Evolutionary conservation across 2,329 filamentous ascomycete genomes (phyloP), one percentile per base, ranked within the genome.

Genomic region (Scedosporium boydii): DNA sequence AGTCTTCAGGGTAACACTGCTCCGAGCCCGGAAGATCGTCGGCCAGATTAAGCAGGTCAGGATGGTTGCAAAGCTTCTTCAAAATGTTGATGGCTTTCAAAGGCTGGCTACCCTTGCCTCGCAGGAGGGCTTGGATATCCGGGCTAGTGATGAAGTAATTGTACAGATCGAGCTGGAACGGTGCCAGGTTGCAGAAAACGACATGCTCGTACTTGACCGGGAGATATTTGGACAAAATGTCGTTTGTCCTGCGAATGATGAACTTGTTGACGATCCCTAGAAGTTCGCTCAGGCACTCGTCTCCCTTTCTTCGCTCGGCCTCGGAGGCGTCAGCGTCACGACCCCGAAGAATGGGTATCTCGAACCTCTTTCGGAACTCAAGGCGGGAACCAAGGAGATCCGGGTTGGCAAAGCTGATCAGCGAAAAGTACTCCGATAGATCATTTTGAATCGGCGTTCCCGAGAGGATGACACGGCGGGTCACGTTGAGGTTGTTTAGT

Each of bases 181-280:
- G 90, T 16, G 95, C 89, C 56, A 96, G 82, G 68, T 93, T 93
- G 81, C 95, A 99, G 76, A 99, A 99, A 1, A 99, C 95, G 34
- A 99, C 95, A 72, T 99, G 95, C 75, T 99, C 95, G 75, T 99
- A 99, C 78, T 99, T 99, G 78, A 98, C 87, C 0, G 95, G 95
- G 64, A 99, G 78, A 71, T 99, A 99, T 74, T 99, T 99, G 60
- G 93, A 97, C 26, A 99, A 77, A 65, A 99, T 96, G 71, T 99
- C 95, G 81, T 99, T 99, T 3, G 93, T 97, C 63, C 95, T 87
- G 64, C 95, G 89, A 69, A 99, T 99, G 72, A 99, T 96, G 76
- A 99, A 99, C 70, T 96, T 97, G 78, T 98, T 99, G 71, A 99
- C 95, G 55, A 96, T 79, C 2, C 80, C 80, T 3, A 96, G 84